These are phyloP conservation scores for Rubia occidens DNA, from an alignment of 305 asterid species.

Conservation along the genomic window DNA sequence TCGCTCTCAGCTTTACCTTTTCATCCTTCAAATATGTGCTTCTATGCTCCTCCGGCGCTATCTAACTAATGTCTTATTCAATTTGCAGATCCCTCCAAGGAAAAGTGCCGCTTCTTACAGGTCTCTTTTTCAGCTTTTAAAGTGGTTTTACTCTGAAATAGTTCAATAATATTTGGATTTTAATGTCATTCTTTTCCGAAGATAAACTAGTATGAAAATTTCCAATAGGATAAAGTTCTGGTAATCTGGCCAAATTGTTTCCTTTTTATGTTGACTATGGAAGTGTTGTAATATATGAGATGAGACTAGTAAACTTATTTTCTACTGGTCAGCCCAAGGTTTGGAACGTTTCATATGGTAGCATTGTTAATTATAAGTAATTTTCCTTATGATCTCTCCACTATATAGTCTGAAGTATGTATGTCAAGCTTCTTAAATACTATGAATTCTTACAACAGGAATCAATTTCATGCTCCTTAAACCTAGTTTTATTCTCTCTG, in stretches of 20 bases:
- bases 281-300: not conserved
- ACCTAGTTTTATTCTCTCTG: not conserved
- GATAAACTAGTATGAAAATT: not conserved
- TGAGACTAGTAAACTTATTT: not conserved
- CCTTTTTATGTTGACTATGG: not conserved
- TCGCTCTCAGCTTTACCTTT: not conserved
- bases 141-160: conserved; percentile 9
- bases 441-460: not conserved
- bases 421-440: not conserved
- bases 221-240: not conserved
- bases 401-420: not conserved
- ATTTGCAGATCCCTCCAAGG: conserved; percentile 83
- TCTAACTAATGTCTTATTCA: conserved; percentile 2
- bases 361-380: not conserved
- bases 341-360: not conserved
- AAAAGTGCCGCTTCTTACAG: conserved; percentile 85
- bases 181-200: not conserved
- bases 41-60: not conserved
- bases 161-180: not conserved
- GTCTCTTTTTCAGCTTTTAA: conserved; percentile 22
- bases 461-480: not conserved
- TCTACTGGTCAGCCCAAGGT: not conserved
- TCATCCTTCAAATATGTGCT: not conserved
- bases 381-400: not conserved
- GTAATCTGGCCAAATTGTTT: not conserved